Base-by-base conservation (phyloP, 176 grass and related monocot species). In the Metroxylon sagu region DNA sequence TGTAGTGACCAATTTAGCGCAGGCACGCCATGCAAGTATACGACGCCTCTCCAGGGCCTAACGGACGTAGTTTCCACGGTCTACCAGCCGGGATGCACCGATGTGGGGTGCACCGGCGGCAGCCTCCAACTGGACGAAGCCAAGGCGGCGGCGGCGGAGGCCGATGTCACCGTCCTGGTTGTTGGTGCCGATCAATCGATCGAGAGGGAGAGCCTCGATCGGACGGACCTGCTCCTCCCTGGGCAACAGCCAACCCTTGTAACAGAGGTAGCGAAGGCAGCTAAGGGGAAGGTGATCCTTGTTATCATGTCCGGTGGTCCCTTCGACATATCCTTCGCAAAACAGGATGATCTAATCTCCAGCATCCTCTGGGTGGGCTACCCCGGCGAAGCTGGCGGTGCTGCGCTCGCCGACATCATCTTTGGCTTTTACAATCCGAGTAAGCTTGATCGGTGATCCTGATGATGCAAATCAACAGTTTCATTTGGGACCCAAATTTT, bases 301-400 rank as follows among this genome's bases (percentile, higher is more conserved):
- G 87, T 98, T 54, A 31, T 98, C 76, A 98, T 98, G 93, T 98
- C 93, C 1, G 93, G 93, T 0, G 87, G 93, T 0, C 84, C 84
- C 14, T 85, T 97, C 29, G 84, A 97, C 67, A 83, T 97, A 35
- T 83, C 81, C 0, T 80, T 80, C 31, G 77, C 81, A 16, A 83
- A 91, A 62, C 43, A 55, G 16, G 88, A 72, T 26, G 64, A 74
- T 53, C 71, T 80, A 50, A 92, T 92, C 48, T 31, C 84, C 1
- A 69, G 84, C 16, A 97, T 97, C 64, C 73, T 97, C 7, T 97
- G 93, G 93, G 85, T 83, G 2, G 93, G 93, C 1, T 91, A 91
- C 72, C 93, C 92, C 14, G 93, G 93, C 21, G 84, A 92, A 77
- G 82, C 84, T 52, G 93, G 93, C 4, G 93, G 93, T 29, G 83